Percentiles rank a stretch among this genome's conserved stretches.
These are phyloP conservation scores for Cladorrhinum samala DNA, from an alignment of 495 filamentous ascomycete genomes.

Conservation along the genomic window DNA sequence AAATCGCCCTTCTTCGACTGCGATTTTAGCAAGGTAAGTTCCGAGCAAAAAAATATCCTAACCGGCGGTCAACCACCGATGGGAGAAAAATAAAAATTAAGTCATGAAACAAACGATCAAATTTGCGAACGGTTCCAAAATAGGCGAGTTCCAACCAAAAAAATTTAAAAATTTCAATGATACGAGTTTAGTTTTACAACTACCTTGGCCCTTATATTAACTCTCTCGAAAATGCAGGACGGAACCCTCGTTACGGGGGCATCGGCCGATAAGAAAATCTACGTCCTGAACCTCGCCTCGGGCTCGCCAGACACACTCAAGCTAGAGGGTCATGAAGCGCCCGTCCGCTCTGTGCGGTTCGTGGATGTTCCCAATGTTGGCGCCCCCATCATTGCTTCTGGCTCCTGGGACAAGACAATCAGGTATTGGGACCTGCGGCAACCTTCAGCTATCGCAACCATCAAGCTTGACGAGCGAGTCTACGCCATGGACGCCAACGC, in stretches of 20 bases:
- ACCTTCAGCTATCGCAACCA: conserved; percentile 50
- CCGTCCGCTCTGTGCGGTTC: conserved; percentile 68
- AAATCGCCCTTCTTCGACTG: conserved; percentile 72
- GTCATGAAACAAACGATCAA: conserved; percentile 3
- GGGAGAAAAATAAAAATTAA: not conserved
- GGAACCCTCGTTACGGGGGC: conserved; percentile 62
- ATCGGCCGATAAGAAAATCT: conserved; percentile 71
- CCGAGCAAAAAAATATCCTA: no score
- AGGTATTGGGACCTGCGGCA: conserved; percentile 85
- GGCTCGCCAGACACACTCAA: conserved; percentile 54
- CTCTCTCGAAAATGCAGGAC: no score
- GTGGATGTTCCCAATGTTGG: conserved; percentile 50
- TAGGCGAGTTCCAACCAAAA: conserved; percentile 12
- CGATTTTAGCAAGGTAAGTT: conserved; percentile 75
- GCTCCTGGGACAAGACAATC: conserved; percentile 85
- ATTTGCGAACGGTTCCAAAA: conserved; percentile 17
- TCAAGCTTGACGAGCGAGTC: conserved; percentile 72
- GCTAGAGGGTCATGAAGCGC: conserved; percentile 66
- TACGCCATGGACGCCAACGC: conserved; percentile 82
- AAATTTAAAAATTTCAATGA: not conserved
- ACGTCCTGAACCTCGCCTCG: conserved; percentile 63
- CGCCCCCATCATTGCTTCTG: conserved; percentile 65
- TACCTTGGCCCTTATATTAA: no score
- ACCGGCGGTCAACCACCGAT: conserved; percentile 3
- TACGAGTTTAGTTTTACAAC: no score